A percentile compares a stretch with the other conserved stretches of the same genome.
Conservation (phyloP, 768 basidiomycete genomes). For the Termitomyces sp. region DNA sequence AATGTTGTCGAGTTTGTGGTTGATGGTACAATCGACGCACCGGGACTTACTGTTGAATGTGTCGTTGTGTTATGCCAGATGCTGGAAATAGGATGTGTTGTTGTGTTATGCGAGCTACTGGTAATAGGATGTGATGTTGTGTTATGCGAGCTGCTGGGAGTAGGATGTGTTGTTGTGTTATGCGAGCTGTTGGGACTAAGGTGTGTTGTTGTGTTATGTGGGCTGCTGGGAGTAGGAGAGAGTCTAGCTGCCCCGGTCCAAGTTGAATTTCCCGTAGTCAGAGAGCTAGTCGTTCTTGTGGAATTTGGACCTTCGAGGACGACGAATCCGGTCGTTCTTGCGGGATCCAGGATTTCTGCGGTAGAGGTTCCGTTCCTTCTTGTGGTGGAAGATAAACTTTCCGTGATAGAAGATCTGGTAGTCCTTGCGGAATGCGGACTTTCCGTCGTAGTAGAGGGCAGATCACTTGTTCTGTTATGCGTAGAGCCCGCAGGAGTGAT, state of each 20-base stretch:
- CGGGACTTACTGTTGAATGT: too few relatives aligned
- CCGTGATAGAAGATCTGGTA: background rate
- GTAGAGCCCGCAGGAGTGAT: too few relatives aligned
- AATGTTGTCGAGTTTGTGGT: background rate
- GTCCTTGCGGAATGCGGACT: background rate
- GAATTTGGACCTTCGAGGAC: too few relatives aligned
- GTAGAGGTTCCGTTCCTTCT: background rate
- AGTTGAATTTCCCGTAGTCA: background rate
- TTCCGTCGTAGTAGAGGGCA: background rate
- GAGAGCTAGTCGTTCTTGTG: background rate
- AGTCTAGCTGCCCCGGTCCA: background rate
- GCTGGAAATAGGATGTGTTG: too few relatives aligned
- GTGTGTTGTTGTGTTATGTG: background rate
- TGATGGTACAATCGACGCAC: too few relatives aligned
- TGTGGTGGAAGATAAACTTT: background rate
- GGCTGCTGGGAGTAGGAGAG: background rate
- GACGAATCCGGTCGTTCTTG: background rate
- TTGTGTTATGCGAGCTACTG: too few relatives aligned
- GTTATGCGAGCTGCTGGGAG: too few relatives aligned
- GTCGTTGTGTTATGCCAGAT: too few relatives aligned
- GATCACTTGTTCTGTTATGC: background rate
- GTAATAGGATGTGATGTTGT: too few relatives aligned
- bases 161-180: too few relatives aligned
- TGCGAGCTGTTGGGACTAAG: too few relatives aligned
- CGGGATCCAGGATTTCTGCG: too few relatives aligned